phyloP scores from a whole-genome alignment of 805 yeast species.

The Metschnikowia lochheadii region DNA sequence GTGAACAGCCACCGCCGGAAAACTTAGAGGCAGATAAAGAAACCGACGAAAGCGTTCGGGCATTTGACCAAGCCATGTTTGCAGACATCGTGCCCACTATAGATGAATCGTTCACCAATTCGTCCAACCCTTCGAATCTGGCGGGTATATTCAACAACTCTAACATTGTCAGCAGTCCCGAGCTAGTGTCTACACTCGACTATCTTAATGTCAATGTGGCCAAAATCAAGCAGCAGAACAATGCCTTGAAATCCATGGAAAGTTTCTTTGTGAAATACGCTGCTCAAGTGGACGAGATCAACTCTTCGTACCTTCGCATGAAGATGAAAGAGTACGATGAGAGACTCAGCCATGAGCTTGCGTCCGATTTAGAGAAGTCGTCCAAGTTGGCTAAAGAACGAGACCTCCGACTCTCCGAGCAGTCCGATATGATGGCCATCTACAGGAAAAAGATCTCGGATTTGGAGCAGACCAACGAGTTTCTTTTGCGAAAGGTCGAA shows the following conservation, averaged over 20 bases:
- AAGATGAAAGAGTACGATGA: constrained; percentile 11
- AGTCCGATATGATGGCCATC: constrained; percentile 5
- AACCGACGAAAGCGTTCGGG: constrained; percentile 3
- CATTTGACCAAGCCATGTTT: constrained; percentile 59
- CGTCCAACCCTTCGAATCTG: constrained; percentile 40
- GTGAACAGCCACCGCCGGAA: constrained; percentile 6
- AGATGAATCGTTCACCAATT: constrained; percentile 39
- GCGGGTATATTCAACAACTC: constrained; percentile 59
- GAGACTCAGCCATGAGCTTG: constrained; percentile 2
- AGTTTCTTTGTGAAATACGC: constrained; percentile 51
- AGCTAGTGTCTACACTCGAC: constrained; percentile 52
- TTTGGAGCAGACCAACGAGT: constrained; percentile 5
- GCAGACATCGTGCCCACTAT: constrained; percentile 51
- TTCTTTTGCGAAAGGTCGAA: background rate
- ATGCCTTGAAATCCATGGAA: constrained; percentile 51
- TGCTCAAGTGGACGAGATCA: constrained; percentile 12
- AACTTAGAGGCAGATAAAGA: constrained; percentile 3
- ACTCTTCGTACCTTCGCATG: constrained; percentile 3
- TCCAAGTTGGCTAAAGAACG: constrained; percentile 5
- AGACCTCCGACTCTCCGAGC: constrained; percentile 10
- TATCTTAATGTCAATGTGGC: constrained; percentile 52
- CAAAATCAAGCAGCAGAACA: constrained; percentile 55
- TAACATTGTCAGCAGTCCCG: constrained; percentile 53
- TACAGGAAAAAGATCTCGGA: constrained; percentile 9
- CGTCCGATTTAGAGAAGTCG: constrained; percentile 9